Conservation (phyloP, 306 rosid species). For the Cajanus cajan region DNA sequence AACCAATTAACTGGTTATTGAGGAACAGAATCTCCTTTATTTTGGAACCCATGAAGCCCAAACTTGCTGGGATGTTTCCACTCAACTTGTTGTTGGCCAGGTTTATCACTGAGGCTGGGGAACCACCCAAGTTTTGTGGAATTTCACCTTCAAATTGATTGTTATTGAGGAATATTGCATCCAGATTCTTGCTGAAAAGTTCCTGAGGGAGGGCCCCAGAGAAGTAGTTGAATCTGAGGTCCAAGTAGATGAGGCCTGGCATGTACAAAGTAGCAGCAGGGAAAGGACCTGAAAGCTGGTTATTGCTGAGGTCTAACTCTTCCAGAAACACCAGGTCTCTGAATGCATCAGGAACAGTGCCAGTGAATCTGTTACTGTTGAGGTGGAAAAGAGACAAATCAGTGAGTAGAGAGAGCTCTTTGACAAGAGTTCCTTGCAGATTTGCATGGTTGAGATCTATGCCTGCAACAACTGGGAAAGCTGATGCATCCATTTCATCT, state of each 20-base stretch:
- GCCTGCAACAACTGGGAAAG: constrained; percentile 57
- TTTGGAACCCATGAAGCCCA: constrained; percentile 72
- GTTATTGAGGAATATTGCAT: constrained; percentile 88
- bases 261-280: constrained; percentile 57
- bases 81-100: constrained; percentile 74
- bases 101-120: constrained; percentile 93
- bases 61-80: constrained; percentile 77
- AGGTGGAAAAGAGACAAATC: constrained; percentile 80
- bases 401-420: constrained; percentile 68
- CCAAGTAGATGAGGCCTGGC: constrained; percentile 79
- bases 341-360: constrained; percentile 68
- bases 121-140: constrained; percentile 79
- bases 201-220: constrained; percentile 71
- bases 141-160: constrained; percentile 78
- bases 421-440: constrained; percentile 76
- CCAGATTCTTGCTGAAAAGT: constrained; percentile 67
- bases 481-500: constrained; percentile 35
- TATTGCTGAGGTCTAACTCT: constrained; percentile 93
- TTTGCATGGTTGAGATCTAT: constrained; percentile 96
- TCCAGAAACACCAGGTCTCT: constrained; percentile 54
- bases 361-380: constrained; percentile 79
- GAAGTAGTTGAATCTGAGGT: constrained; percentile 80
- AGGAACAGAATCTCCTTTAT: constrained; percentile 80
- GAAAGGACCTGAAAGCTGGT: constrained; percentile 77
- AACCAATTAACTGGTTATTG: constrained; percentile 82